phyloP scores from a whole-genome alignment of 306 rosid genomes.

The Ormosia semicastrata region DNA sequence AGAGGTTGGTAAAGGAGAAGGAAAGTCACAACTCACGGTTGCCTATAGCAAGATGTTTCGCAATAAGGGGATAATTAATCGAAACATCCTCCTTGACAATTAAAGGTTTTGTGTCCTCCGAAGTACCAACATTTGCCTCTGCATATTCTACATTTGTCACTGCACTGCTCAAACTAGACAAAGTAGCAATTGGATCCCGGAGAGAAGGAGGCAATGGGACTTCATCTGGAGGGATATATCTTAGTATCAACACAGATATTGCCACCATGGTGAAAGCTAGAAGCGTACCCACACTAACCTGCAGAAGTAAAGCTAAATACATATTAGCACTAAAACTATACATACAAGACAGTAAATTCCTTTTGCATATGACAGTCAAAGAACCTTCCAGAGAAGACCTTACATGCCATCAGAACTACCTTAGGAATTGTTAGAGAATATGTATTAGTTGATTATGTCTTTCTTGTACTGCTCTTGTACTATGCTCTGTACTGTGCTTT shows the following conservation, averaged over 20 bases:
- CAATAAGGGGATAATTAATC: conserved; percentile 48
- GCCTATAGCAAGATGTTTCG: conserved; percentile 38
- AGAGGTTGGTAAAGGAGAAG: not conserved
- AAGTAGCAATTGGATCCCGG: conserved; percentile 48
- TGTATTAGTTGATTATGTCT: no score
- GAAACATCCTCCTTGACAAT: conserved; percentile 42
- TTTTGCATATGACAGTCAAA: not conserved
- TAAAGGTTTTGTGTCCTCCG: conserved; percentile 48
- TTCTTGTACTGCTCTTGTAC: no score
- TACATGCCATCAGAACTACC: not conserved
- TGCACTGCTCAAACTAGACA: conserved; percentile 19
- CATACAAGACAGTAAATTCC: not conserved
- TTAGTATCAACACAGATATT: conserved; percentile 69
- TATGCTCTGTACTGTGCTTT: no score
- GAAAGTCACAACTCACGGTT: conserved; percentile 55
- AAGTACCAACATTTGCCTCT: conserved; percentile 25
- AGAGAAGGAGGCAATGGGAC: conserved; percentile 77
- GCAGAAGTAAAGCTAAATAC: conserved; percentile 29
- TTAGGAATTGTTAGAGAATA: not conserved
- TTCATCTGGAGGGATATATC: conserved; percentile 89
- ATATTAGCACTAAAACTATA: not conserved
- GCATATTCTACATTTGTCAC: conserved; percentile 23
- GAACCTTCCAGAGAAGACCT: not conserved
- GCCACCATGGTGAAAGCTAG: conserved; percentile 90
- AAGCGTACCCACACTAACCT: conserved; percentile 98